These are phyloP conservation scores for Spergularia bocconei DNA, from an alignment of 148 eudicot genomes.

Conservation along the genomic window DNA sequence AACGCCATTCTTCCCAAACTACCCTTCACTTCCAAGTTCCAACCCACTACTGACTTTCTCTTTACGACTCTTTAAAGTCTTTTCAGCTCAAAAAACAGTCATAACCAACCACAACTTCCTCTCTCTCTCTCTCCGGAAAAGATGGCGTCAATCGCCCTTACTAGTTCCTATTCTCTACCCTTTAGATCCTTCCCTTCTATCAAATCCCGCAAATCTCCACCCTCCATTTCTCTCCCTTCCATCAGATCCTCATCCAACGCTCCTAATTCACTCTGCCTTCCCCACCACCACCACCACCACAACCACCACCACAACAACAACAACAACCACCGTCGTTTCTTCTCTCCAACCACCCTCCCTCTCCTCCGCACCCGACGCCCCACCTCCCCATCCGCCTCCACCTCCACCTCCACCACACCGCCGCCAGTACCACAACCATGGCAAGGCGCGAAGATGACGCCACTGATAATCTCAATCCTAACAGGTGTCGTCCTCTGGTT, in stretches of 20 bases:
- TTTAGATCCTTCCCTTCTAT: slow-evolving; percentile 34
- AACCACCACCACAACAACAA: background rate
- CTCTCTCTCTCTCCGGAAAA: slow-evolving; percentile 7
- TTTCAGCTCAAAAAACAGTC: too few relatives aligned
- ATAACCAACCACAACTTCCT: background rate
- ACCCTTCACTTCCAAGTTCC: too few relatives aligned
- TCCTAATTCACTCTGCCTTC: background rate
- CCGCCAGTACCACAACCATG: slow-evolving; percentile 35
- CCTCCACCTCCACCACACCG: slow-evolving; percentile 14
- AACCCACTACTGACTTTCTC: too few relatives aligned
- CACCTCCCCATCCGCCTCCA: background rate
- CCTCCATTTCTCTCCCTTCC: slow-evolving; percentile 22
- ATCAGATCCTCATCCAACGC: slow-evolving; percentile 26
- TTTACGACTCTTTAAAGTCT: too few relatives aligned
- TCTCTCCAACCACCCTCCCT: slow-evolving; percentile 10
- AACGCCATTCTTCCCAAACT: too few relatives aligned
- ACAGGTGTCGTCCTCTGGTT: slow-evolving; percentile 75
- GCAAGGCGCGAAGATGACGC: slow-evolving; percentile 70
- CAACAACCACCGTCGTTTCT: background rate
- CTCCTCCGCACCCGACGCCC: background rate
- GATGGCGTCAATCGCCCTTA: slow-evolving; percentile 70
- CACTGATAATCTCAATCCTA: slow-evolving; percentile 61
- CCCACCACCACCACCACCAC: background rate
- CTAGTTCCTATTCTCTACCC: slow-evolving; percentile 41
- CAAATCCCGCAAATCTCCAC: slow-evolving; percentile 28